A percentile compares a stretch with the other conserved stretches of the same genome.
Evolutionary conservation across 2,329 filamentous ascomycete species (phyloP).

Genomic region (Trichoderma sp.): DNA sequence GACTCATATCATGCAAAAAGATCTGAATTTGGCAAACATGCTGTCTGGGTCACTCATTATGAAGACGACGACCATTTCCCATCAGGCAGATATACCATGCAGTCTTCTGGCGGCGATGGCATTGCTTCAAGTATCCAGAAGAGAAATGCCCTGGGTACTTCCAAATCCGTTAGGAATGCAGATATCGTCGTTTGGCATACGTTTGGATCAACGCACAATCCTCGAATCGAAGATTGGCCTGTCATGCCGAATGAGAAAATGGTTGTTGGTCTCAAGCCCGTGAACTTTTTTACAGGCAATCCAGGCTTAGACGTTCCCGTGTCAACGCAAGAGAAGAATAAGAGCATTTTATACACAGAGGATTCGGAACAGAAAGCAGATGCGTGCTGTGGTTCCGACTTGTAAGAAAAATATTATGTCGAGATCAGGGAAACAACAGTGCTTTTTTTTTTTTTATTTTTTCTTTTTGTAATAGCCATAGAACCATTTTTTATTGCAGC

Average conservation of each 20-base stretch:
- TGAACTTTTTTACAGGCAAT: conserved; percentile 50
- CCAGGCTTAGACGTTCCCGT: neutral
- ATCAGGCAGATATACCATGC: conserved; percentile 44
- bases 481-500: too few species aligned
- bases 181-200: conserved; percentile 59
- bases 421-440: too few species aligned
- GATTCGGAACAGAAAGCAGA: neutral
- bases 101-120: conserved; percentile 44
- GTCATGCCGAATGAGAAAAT: conserved; percentile 65
- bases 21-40: conserved; percentile 44
- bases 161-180: conserved; percentile 36
- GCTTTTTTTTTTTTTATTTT: too few species aligned
- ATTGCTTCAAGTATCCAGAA: conserved; percentile 28
- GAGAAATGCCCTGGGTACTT: neutral
- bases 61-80: conserved; percentile 44
- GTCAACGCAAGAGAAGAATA: neutral
- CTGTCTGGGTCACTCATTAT: conserved; percentile 46
- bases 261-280: conserved; percentile 49
- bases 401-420: neutral
- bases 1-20: conserved; percentile 40
- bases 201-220: conserved; percentile 62
- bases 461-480: too few species aligned
- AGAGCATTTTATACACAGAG: neutral
- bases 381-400: neutral
- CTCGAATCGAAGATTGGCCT: conserved; percentile 62